Evolutionary conservation across 192 early-diverging fungal genomes (phyloP).

Genomic region (Hyaloraphidium curvatum): DNA sequence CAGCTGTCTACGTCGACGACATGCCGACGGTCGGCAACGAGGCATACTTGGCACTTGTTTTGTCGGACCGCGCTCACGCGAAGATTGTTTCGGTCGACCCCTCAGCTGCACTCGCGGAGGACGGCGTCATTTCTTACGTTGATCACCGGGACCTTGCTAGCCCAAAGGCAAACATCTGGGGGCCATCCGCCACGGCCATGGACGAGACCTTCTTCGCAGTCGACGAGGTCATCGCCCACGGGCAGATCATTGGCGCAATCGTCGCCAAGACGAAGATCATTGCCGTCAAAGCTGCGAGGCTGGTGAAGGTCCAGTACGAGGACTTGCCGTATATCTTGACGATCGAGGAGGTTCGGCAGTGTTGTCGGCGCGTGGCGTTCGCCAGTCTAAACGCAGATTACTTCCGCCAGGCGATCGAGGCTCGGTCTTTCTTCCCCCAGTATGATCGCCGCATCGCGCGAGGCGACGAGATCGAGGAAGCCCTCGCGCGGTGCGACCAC

Average conservation of each 20-base stretch:
- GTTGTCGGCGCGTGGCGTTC: too few species aligned
- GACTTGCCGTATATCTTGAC: slow-evolving; percentile 47
- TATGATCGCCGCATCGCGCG: slow-evolving; percentile 27
- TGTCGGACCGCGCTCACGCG: slow-evolving; percentile 44
- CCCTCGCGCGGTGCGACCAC: slow-evolving; percentile 23
- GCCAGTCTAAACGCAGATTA: too few species aligned
- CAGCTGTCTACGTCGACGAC: slow-evolving; percentile 67
- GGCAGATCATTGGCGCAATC: slow-evolving; percentile 62
- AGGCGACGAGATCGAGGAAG: slow-evolving; percentile 44
- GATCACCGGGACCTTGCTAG: too few species aligned
- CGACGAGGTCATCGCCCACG: slow-evolving; percentile 37
- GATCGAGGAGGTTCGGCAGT: too few species aligned
- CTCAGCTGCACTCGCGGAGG: not conserved
- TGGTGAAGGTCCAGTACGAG: slow-evolving; percentile 55
- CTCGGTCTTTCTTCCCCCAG: slow-evolving; percentile 37
- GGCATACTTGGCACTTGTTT: slow-evolving; percentile 43
- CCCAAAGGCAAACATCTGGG: too few species aligned
- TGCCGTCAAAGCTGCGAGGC: slow-evolving; percentile 46
- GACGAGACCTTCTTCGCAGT: slow-evolving; percentile 73
- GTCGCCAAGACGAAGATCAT: slow-evolving; percentile 42
- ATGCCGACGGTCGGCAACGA: slow-evolving; percentile 52
- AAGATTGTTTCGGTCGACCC: slow-evolving; percentile 19
- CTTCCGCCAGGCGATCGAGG: slow-evolving; percentile 49
- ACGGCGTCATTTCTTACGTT: not conserved
- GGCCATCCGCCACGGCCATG: too few species aligned